Evolutionary conservation across 257 asterid genomes (phyloP).

Genomic region (Verbascum thapsus): DNA sequence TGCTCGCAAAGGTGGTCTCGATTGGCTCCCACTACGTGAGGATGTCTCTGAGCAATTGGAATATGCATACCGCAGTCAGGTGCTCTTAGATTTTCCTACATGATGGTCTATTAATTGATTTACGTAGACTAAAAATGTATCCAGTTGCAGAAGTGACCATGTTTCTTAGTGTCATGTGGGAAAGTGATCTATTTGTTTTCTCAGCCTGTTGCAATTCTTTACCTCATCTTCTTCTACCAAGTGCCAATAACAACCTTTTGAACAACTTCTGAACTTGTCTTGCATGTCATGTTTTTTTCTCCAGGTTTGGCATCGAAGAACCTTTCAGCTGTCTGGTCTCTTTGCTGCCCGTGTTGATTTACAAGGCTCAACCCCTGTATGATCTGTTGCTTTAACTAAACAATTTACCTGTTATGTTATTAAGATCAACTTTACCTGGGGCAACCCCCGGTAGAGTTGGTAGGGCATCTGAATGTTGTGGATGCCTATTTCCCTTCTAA

Average conservation of each 20-base stretch:
- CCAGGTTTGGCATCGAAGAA: slow-evolving; percentile 96
- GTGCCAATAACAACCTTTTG: background rate
- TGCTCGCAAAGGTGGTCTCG: slow-evolving; percentile 93
- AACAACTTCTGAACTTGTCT: slow-evolving; percentile 12
- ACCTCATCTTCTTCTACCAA: background rate
- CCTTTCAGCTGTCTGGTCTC: slow-evolving; percentile 95
- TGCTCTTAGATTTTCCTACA: slow-evolving; percentile 24
- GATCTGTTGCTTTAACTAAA: slow-evolving; percentile 30
- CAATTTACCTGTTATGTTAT: slow-evolving; percentile 14
- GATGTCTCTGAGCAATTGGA: slow-evolving; percentile 97
- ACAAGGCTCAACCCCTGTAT: slow-evolving; percentile 87
- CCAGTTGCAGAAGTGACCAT: slow-evolving; percentile 7
- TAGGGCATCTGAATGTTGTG: too few relatives aligned
- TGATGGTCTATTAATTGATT: slow-evolving; percentile 18
- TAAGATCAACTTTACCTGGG: slow-evolving; percentile 7
- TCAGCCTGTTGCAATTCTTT: background rate
- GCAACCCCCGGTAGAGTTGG: too few relatives aligned
- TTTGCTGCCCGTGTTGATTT: slow-evolving; percentile 98
- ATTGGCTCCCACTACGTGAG: slow-evolving; percentile 96
- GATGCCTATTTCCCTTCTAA: too few relatives aligned
- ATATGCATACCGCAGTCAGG: slow-evolving; percentile 83
- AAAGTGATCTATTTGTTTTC: slow-evolving; percentile 3
- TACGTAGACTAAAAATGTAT: slow-evolving; percentile 2
- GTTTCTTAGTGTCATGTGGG: background rate
- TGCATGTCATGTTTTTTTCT: slow-evolving; percentile 12